Percentiles rank a stretch among this genome's conserved stretches.
Conservation (phyloP, 2,329 filamentous ascomycete species). For the Myrmaecium sp. region DNA sequence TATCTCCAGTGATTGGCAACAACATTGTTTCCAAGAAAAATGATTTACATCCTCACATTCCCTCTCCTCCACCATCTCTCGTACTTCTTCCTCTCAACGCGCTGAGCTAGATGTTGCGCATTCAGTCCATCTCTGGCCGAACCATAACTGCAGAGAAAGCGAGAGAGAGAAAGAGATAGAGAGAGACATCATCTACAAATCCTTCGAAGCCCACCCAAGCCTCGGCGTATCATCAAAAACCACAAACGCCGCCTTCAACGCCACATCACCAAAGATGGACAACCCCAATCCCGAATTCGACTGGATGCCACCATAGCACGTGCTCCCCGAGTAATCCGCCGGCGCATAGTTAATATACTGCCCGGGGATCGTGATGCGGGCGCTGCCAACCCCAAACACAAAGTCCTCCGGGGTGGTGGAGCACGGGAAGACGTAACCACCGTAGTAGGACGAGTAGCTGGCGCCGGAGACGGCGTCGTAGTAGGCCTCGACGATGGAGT, state of each 20-base stretch:
- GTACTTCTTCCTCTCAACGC: too few species aligned
- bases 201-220: too few species aligned
- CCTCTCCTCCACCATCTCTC: too few species aligned
- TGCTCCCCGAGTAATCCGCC: constrained; percentile 17
- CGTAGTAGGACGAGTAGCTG: constrained; percentile 27
- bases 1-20: too few species aligned
- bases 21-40: too few species aligned
- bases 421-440: constrained; percentile 41
- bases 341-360: constrained; percentile 38
- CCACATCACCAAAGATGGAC: constrained; percentile 60
- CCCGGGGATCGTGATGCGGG: constrained; percentile 34
- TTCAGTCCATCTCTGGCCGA: too few species aligned
- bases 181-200: too few species aligned
- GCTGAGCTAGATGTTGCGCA: too few species aligned
- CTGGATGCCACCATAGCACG: constrained; percentile 67
- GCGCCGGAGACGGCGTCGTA: constrained; percentile 41
- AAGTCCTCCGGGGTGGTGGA: constrained; percentile 34
- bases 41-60: too few species aligned
- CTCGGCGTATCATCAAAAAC: constrained; percentile 50
- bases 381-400: constrained; percentile 32
- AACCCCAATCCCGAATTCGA: constrained; percentile 38
- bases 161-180: too few species aligned
- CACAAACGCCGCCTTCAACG: constrained; percentile 62
- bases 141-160: too few species aligned
- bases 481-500: constrained; percentile 38